A percentile compares a stretch with the other conserved stretches of the same genome.
These are phyloP conservation scores for Tilletiopsis washingtonensis DNA, from an alignment of 1,284 basidiomycete species.

Conservation along the genomic window DNA sequence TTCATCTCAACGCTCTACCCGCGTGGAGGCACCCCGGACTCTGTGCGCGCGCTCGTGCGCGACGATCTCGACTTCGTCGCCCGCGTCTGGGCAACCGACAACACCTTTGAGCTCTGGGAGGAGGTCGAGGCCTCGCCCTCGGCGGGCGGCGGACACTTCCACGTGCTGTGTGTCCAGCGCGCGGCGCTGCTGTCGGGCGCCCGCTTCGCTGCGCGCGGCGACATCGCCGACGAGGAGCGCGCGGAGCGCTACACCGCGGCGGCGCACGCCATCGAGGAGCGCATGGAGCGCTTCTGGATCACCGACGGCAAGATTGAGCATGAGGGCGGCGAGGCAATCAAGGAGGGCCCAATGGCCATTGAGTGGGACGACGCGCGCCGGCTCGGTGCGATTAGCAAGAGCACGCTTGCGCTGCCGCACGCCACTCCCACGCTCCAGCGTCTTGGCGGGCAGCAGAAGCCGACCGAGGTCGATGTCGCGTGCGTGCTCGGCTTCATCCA, in stretches of 20 bases:
- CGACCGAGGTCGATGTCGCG: constrained; percentile 14
- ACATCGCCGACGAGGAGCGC: constrained; percentile 1
- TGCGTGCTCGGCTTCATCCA: constrained; percentile 13
- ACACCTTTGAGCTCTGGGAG: constrained; percentile 47
- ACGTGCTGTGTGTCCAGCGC: constrained; percentile 16
- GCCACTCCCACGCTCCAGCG: constrained; percentile 15
- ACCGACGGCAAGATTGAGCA: constrained; percentile 6
- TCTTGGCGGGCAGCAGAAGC: constrained; percentile 15
- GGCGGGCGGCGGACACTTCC: constrained; percentile 15
- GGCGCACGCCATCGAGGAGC: constrained; percentile 7
- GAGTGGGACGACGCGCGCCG: constrained; percentile 10
- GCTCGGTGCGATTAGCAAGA: constrained; percentile 6
- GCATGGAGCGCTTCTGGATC: constrained; percentile 18
- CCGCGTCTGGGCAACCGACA: constrained; percentile 37
- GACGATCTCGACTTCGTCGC: constrained; percentile 53
- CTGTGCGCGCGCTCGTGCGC: constrained; percentile 47
- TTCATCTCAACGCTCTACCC: background rate
- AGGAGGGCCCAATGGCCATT: constrained; percentile 4
- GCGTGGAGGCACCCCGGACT: background rate
- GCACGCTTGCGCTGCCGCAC: constrained; percentile 10
- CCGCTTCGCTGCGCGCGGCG: constrained; percentile 1
- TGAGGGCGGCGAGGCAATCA: constrained; percentile 10
- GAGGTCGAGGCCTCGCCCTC: constrained; percentile 10
- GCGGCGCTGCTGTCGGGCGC: constrained; percentile 12
- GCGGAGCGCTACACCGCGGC: constrained; percentile 3